These are phyloP conservation scores for Brassica juncea DNA, from an alignment of 345 rosid species.

Conservation along the genomic window DNA sequence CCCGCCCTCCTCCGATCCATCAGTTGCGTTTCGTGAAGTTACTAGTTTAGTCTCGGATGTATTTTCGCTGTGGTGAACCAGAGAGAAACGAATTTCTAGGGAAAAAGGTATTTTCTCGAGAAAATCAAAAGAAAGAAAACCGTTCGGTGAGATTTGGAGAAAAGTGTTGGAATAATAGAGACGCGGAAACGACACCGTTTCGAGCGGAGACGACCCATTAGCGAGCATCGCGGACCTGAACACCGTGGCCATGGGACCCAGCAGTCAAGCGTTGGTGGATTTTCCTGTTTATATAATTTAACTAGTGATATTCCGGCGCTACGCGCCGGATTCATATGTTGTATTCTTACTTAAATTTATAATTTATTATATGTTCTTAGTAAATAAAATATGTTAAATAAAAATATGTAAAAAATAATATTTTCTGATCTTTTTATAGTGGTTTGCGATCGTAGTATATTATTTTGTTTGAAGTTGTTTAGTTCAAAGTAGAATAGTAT, in stretches of 20 bases:
- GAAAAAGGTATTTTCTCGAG: constrained; percentile 35
- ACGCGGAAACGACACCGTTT: constrained; percentile 31
- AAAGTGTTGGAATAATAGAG: constrained; percentile 10
- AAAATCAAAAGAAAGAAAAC: background rate
- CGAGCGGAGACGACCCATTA: constrained; percentile 16
- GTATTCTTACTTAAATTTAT: too few relatives aligned
- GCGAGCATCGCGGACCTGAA: constrained; percentile 36
- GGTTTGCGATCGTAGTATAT: too few relatives aligned
- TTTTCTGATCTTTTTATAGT: too few relatives aligned
- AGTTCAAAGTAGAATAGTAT: too few relatives aligned
- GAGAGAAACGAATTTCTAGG: constrained; percentile 17
- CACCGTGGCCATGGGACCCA: constrained; percentile 35
- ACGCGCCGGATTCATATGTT: too few relatives aligned
- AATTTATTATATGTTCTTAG: too few relatives aligned
- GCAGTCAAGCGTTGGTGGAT: constrained; percentile 8
- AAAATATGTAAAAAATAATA: too few relatives aligned
- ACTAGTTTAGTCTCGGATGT: background rate
- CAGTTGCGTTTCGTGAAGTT: constrained; percentile 1
- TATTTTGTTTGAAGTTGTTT: too few relatives aligned
- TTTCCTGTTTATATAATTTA: background rate
- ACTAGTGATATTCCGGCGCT: too few relatives aligned
- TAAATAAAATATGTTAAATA: too few relatives aligned
- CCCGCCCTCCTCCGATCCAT: constrained; percentile 92
- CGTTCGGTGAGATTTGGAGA: constrained; percentile 35
- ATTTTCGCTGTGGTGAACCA: background rate